These are phyloP conservation scores for Thielaviopsis cerberus DNA, from an alignment of 2,329 filamentous ascomycete species.

Conservation along the genomic window DNA sequence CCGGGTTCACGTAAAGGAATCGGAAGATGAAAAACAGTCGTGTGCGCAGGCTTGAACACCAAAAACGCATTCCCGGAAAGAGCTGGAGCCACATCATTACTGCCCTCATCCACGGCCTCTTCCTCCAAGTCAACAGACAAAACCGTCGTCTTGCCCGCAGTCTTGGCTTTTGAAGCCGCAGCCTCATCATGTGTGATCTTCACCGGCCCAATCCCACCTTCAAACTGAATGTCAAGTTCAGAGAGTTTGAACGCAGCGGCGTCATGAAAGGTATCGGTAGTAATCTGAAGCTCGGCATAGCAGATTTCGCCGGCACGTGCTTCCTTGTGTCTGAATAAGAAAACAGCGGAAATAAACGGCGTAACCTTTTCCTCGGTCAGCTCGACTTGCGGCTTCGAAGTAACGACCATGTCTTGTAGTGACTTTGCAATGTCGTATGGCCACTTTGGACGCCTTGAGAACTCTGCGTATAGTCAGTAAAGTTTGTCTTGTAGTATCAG, in stretches of 20 bases:
- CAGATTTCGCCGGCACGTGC: constrained; percentile 43
- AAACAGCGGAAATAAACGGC: constrained; percentile 36
- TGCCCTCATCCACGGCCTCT: constrained; percentile 15
- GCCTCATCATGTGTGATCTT: constrained; percentile 26
- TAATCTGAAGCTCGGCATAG: constrained; percentile 37
- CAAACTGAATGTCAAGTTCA: constrained; percentile 35
- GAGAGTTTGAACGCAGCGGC: constrained; percentile 34
- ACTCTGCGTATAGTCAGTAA: constrained; percentile 23
- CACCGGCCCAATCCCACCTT: constrained; percentile 38
- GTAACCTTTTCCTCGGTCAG: constrained; percentile 31
- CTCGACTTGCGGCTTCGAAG: constrained; percentile 29
- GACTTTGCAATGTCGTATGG: constrained; percentile 41
- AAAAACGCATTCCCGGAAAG: constrained; percentile 8
- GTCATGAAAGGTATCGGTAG: constrained; percentile 34
- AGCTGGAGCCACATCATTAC: constrained; percentile 15
- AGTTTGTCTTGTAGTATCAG: not conserved
- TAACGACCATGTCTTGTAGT: constrained; percentile 29
- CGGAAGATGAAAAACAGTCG: constrained; percentile 50
- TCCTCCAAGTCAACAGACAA: constrained; percentile 18
- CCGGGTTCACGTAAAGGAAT: constrained; percentile 66
- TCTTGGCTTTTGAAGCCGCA: constrained; percentile 8
- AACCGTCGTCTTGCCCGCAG: constrained; percentile 15
- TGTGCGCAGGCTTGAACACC: constrained; percentile 36
- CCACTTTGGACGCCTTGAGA: constrained; percentile 36
- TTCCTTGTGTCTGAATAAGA: constrained; percentile 38